phyloP scores from a whole-genome alignment of 331 rosid species.

The Malus hybrid region DNA sequence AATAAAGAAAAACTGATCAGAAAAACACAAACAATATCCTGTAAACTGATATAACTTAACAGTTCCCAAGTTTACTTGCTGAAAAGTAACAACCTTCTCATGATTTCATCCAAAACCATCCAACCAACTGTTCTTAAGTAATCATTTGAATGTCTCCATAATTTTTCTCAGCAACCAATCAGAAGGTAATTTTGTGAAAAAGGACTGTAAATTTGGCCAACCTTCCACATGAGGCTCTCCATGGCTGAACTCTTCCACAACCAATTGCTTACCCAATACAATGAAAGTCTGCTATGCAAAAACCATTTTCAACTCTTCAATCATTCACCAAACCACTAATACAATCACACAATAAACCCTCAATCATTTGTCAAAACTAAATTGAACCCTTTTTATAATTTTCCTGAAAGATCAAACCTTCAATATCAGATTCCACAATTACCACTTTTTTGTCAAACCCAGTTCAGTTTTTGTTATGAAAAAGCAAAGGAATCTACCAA shows the following conservation, averaged over 20 bases:
- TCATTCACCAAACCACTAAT: too few species aligned
- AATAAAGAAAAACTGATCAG: background rate
- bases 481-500: background rate
- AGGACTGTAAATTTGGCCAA: constrained; percentile 9
- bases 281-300: too few species aligned
- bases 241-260: constrained; percentile 51
- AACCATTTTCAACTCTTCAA: too few species aligned
- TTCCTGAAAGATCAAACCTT: constrained; percentile 3
- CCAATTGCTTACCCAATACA: constrained; percentile 47
- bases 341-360: too few species aligned
- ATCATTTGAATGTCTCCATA: background rate
- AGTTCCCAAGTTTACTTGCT: background rate
- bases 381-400: too few species aligned
- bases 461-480: background rate
- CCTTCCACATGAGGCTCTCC: constrained; percentile 78
- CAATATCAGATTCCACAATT: background rate
- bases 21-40: background rate
- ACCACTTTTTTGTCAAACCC: background rate
- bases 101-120: background rate
- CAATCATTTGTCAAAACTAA: too few species aligned
- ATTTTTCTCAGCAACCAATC: background rate
- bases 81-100: background rate
- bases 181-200: background rate
- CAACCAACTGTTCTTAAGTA: background rate
- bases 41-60: background rate